Conservation (phyloP, 176 grass and related monocot species). For the Triticum monococcum region DNA sequence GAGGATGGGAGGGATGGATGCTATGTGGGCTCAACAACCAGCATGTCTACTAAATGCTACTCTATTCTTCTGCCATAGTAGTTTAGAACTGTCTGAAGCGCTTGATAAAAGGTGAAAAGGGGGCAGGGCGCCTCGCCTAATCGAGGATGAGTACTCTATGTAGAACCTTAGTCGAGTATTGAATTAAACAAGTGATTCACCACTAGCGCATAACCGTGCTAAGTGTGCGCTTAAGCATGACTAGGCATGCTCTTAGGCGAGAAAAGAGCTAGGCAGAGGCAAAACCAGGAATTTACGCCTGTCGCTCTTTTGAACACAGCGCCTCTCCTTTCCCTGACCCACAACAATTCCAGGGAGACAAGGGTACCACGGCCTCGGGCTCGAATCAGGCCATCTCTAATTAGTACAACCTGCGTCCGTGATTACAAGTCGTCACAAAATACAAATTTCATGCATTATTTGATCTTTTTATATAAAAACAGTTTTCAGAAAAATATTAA, state of each 20-base stretch:
- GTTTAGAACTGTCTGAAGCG: not conserved
- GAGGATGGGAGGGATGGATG: not conserved
- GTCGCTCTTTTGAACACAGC: not conserved
- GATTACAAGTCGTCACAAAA: not conserved
- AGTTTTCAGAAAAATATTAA: not conserved
- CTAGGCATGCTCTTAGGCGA: too few relatives aligned
- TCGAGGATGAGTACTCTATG: not conserved
- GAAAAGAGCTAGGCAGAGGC: too few relatives aligned
- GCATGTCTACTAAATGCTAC: not conserved
- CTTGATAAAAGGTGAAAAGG: not conserved
- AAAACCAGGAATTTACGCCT: not conserved
- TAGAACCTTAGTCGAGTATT: not conserved
- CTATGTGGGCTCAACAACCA: not conserved
- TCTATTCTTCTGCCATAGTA: not conserved
- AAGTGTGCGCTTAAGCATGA: not conserved
- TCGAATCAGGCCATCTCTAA: not conserved
- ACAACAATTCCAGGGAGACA: not conserved
- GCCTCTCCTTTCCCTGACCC: not conserved
- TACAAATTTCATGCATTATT: not conserved
- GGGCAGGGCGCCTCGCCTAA: not conserved
- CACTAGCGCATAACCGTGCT: not conserved
- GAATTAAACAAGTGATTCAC: not conserved
- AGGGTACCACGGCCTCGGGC: not conserved
- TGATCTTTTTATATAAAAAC: not conserved
- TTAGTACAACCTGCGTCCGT: not conserved